These are phyloP conservation scores for Petunia hybrid DNA, from an alignment of 305 asterid genomes.

Conservation along the genomic window DNA sequence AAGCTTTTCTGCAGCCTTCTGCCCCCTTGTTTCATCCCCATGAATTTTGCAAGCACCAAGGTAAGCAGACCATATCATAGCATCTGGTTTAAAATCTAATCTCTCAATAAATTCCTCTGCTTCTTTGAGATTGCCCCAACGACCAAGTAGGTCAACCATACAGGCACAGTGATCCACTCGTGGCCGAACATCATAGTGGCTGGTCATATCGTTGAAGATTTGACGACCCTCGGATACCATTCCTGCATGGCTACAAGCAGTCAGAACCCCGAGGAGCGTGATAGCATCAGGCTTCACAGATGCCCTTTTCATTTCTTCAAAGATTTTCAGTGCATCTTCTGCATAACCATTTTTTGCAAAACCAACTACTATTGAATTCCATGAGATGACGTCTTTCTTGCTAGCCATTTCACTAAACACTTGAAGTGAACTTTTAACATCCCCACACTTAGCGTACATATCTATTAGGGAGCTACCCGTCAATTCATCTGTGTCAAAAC, in stretches of 20 bases:
- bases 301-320: slow-evolving; percentile 68
- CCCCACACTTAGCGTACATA: slow-evolving; percentile 98
- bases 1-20: slow-evolving; percentile 75
- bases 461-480: slow-evolving; percentile 80
- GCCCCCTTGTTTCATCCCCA: slow-evolving; percentile 77
- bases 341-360: slow-evolving; percentile 87
- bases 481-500: slow-evolving; percentile 72
- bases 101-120: slow-evolving; percentile 74
- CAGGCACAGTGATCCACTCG: slow-evolving; percentile 82
- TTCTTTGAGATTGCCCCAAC: slow-evolving; percentile 83
- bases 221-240: slow-evolving; percentile 75
- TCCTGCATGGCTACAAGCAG: slow-evolving; percentile 93
- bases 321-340: slow-evolving; percentile 60
- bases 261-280: slow-evolving; percentile 86
- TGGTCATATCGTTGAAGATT: slow-evolving; percentile 58
- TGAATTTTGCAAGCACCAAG: slow-evolving; percentile 87
- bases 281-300: slow-evolving; percentile 71
- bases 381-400: slow-evolving; percentile 69
- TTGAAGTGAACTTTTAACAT: slow-evolving; percentile 63
- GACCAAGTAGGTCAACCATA: slow-evolving; percentile 85
- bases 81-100: slow-evolving; percentile 63
- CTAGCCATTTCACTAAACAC: slow-evolving; percentile 66
- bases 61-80: slow-evolving; percentile 81
- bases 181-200: slow-evolving; percentile 58
- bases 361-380: slow-evolving; percentile 94